phyloP scores from a whole-genome alignment of 139 green algal species.

The Micractinium sp. region DNA sequence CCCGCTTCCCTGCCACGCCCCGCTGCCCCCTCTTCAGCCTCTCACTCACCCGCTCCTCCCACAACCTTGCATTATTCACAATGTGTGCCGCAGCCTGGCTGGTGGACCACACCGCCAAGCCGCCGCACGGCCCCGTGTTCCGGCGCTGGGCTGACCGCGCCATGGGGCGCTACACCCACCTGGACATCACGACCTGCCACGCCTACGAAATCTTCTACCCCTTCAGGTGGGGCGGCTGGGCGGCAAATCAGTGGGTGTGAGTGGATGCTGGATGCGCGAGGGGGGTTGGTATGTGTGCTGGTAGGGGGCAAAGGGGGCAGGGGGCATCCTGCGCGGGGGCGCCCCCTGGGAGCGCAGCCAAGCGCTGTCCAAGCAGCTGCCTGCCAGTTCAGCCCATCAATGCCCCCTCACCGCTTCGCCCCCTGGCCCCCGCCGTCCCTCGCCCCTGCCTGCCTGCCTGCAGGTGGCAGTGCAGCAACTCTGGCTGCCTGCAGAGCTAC shows the following conservation, averaged over 20 bases:
- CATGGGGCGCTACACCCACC: slow-evolving; percentile 39
- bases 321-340: too few species aligned
- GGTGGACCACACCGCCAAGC: slow-evolving; percentile 63
- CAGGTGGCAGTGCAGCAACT: slow-evolving; percentile 64
- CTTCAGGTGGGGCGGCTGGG: slow-evolving; percentile 42
- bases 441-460: background rate
- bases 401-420: background rate
- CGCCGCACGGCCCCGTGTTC: slow-evolving; percentile 68
- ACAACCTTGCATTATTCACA: too few species aligned
- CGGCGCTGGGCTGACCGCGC: slow-evolving; percentile 55
- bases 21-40: too few species aligned
- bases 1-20: too few species aligned
- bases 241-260: background rate
- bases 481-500: slow-evolving; percentile 53
- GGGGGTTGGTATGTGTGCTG: too few species aligned
- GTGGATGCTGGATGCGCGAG: too few species aligned
- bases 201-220: slow-evolving; percentile 63
- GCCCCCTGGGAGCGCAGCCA: background rate
- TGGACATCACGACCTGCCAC: slow-evolving; percentile 73
- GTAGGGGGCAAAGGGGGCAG: too few species aligned
- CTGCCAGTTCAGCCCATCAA: background rate
- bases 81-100: slow-evolving; percentile 50
- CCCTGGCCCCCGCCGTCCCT: slow-evolving; percentile 19
- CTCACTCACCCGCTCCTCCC: too few species aligned
- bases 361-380: background rate